Evolutionary conservation across 2,329 filamentous ascomycete species (phyloP).

Genomic region (Aureobasidium leucospermi): DNA sequence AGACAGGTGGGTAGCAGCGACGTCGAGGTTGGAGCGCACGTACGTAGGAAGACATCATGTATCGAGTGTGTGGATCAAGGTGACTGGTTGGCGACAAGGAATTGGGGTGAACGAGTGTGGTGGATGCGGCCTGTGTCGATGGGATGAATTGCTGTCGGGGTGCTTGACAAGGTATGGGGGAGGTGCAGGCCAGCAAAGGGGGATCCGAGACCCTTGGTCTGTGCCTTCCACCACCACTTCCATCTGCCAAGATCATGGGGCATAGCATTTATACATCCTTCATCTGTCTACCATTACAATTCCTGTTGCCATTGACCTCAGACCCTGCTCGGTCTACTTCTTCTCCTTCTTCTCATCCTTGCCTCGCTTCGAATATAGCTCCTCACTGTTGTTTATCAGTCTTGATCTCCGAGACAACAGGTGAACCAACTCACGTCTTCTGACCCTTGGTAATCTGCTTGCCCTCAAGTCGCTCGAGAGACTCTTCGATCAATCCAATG

Average conservation of each 20-base stretch:
- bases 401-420: not conserved
- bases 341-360: constrained; percentile 20
- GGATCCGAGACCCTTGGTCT: constrained; percentile 3
- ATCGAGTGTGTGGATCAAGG: not conserved
- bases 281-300: not conserved
- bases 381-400: constrained; percentile 17
- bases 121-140: not conserved
- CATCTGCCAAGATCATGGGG: constrained; percentile 3
- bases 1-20: constrained; percentile 14
- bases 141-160: not conserved
- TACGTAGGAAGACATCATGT: constrained; percentile 13
- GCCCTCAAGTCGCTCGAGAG: constrained; percentile 38
- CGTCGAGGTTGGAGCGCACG: constrained; percentile 4
- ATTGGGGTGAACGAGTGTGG: constrained; percentile 4
- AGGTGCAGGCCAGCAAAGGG: constrained; percentile 11
- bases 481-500: constrained; percentile 42
- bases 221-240: constrained; percentile 1
- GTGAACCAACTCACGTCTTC: constrained; percentile 28
- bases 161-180: constrained; percentile 7
- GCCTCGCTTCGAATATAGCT: constrained; percentile 24
- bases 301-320: not conserved
- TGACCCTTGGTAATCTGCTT: constrained; percentile 28
- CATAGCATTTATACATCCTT: not conserved
- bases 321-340: not conserved
- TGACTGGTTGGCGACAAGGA: not conserved